A percentile compares a stretch with the other conserved stretches of the same genome.
Conservation (phyloP, 164 flowering plant species). For the Vitis rupestris region DNA sequence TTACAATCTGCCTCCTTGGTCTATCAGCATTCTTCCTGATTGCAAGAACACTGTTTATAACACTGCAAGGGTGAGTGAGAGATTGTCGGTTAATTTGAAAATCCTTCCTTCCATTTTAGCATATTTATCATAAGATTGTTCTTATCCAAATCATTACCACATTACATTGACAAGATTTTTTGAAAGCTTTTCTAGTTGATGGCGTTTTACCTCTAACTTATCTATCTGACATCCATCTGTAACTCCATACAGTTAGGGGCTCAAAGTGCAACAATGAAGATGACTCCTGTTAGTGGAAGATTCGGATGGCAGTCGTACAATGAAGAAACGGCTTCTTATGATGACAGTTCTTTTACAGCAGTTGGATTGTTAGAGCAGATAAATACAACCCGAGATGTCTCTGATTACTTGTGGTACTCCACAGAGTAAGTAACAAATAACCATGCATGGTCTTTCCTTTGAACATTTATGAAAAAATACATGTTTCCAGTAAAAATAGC, state of each 20-base stretch:
- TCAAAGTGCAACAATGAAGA: constrained; percentile 65
- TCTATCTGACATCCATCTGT: not conserved
- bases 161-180: not conserved
- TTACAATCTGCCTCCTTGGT: constrained; percentile 82
- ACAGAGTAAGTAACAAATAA: constrained; percentile 49
- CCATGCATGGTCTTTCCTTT: not conserved
- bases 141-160: not conserved
- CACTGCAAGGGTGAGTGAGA: constrained; percentile 68
- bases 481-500: too few relatives aligned
- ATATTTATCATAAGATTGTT: not conserved
- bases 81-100: not conserved
- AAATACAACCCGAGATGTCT: constrained; percentile 57
- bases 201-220: not conserved
- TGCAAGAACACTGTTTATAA: constrained; percentile 75
- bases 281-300: constrained; percentile 52
- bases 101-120: not conserved
- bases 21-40: constrained; percentile 80
- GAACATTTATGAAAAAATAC: not conserved
- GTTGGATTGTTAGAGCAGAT: constrained; percentile 67
- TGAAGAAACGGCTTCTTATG: constrained; percentile 51
- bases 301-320: constrained; percentile 67
- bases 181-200: not conserved
- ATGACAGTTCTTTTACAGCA: constrained; percentile 43
- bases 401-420: constrained; percentile 66
- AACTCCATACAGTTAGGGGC: constrained; percentile 49